Evolutionary conservation across 257 asterid genomes (phyloP).

Genomic region (Solanum chiquidenum): DNA sequence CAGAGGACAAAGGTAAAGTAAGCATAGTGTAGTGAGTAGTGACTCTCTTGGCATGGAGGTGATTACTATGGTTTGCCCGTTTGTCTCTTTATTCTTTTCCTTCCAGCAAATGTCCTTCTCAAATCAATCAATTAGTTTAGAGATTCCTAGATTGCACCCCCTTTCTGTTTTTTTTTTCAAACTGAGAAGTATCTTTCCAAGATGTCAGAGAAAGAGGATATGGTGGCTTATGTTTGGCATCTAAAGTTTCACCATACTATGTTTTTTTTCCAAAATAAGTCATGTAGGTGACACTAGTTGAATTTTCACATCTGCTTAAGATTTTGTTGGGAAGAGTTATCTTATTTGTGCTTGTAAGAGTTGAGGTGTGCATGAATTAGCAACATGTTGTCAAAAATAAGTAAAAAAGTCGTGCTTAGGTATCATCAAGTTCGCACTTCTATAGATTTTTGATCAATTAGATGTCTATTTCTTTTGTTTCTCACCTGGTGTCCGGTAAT

Average conservation of each 20-base stretch:
- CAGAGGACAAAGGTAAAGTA: conserved; percentile 67
- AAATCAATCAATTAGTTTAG: neutral
- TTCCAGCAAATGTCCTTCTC: neutral
- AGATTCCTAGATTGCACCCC: neutral
- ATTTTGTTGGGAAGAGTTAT: neutral
- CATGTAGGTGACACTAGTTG: neutral
- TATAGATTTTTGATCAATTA: neutral
- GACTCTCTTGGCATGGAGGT: neutral
- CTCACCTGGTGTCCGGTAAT: neutral
- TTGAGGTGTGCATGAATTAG: neutral
- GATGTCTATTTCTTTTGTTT: neutral
- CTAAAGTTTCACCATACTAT: neutral
- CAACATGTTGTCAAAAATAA: neutral
- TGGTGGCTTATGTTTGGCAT: neutral
- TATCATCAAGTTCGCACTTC: neutral
- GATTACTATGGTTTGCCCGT: neutral
- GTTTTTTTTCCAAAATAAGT: neutral
- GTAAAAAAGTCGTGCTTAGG: neutral
- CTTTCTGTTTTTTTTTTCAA: neutral
- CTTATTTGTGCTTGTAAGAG: neutral
- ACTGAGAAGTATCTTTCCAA: neutral
- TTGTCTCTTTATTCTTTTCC: neutral
- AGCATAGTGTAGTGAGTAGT: conserved; percentile 2
- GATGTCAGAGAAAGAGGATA: neutral
- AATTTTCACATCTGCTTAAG: neutral